Conservation (phyloP, 1,284 basidiomycete genomes). For the Sporisorium scitamineum region DNA sequence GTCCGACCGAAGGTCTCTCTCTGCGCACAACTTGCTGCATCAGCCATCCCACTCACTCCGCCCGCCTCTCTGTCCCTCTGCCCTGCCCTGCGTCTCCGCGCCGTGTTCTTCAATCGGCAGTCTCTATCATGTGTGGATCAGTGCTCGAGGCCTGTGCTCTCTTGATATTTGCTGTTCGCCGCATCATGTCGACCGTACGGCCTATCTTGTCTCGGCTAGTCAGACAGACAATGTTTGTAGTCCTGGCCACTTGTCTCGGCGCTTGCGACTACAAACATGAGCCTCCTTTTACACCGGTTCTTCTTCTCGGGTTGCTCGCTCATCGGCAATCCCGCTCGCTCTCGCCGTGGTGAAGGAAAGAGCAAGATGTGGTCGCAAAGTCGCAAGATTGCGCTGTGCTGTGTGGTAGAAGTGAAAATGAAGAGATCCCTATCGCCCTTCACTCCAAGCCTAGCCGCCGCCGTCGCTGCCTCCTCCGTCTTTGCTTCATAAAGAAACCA, state of each 20-base stretch:
- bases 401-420: neutral
- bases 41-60: no score
- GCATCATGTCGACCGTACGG: neutral
- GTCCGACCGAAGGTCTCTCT: neutral
- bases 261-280: constrained; percentile 24
- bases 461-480: neutral
- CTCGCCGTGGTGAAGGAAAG: neutral
- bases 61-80: no score
- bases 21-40: neutral
- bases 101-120: no score
- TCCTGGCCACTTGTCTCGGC: constrained; percentile 6
- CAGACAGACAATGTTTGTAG: constrained; percentile 5
- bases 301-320: neutral
- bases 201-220: neutral
- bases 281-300: neutral
- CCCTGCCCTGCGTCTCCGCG: no score
- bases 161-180: neutral
- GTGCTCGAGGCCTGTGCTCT: no score
- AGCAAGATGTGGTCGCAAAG: no score
- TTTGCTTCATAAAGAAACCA: constrained; percentile 18
- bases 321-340: neutral
- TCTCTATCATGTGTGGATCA: no score
- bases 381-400: neutral
- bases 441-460: neutral
- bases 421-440: neutral